Evolutionary conservation across 2,329 filamentous ascomycete species (phyloP).

Genomic region (Hypoxylon sp.): DNA sequence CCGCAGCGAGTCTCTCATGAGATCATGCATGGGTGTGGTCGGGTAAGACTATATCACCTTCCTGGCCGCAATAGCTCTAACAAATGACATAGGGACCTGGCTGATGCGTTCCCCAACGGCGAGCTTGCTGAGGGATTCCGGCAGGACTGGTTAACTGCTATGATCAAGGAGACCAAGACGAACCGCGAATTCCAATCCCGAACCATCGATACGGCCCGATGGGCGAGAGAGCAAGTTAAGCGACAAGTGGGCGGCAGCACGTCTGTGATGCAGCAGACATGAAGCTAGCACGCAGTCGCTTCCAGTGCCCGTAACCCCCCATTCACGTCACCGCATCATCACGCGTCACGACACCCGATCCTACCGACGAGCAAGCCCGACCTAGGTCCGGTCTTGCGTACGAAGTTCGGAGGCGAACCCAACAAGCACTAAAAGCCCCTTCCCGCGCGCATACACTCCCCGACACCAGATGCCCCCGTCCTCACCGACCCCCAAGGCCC

Average conservation of each 20-base stretch:
- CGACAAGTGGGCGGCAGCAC: slow-evolving; percentile 72
- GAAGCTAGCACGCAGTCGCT: slow-evolving; percentile 38
- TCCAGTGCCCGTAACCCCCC: slow-evolving; percentile 28
- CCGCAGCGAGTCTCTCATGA: slow-evolving; percentile 89
- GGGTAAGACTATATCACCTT: slow-evolving; percentile 66
- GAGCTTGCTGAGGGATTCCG: slow-evolving; percentile 87
- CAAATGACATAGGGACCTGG: slow-evolving; percentile 75
- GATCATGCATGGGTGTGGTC: slow-evolving; percentile 96
- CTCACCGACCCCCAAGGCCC: slow-evolving; percentile 10
- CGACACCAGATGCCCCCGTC: slow-evolving; percentile 18
- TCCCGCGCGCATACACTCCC: too few species aligned
- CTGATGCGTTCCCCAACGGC: slow-evolving; percentile 90
- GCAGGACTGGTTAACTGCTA: slow-evolving; percentile 84
- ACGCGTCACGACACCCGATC: slow-evolving; percentile 40
- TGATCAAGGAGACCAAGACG: slow-evolving; percentile 90
- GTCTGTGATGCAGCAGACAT: slow-evolving; percentile 62
- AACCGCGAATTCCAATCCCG: slow-evolving; percentile 86
- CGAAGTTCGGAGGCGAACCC: slow-evolving; percentile 43
- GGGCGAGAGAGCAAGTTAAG: slow-evolving; percentile 98
- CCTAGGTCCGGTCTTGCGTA: slow-evolving; percentile 37
- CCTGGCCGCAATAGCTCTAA: slow-evolving; percentile 3
- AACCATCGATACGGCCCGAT: slow-evolving; percentile 93
- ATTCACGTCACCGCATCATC: slow-evolving; percentile 21
- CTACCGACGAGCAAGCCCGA: slow-evolving; percentile 41
- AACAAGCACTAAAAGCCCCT: slow-evolving; percentile 38